Conservation (phyloP, 83 land plant species). For the Thuja plicata region DNA sequence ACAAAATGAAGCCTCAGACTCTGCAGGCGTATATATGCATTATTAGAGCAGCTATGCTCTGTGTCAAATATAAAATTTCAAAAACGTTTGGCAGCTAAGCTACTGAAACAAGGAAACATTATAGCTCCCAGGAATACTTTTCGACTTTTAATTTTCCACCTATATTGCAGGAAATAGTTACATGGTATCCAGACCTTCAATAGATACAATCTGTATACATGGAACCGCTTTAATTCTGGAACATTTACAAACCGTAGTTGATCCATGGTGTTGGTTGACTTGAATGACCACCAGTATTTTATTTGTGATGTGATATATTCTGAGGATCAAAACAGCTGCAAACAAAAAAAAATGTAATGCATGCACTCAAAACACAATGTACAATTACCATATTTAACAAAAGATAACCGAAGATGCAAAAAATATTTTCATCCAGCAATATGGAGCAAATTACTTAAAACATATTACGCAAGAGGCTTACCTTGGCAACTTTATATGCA, state of each 20-base stretch:
- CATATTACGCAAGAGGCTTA: conserved; percentile 11
- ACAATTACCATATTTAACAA: background rate
- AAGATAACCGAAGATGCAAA: background rate
- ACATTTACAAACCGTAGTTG: background rate
- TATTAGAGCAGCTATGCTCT: background rate
- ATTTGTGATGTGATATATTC: conserved; percentile 24
- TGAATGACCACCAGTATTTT: conserved; percentile 1
- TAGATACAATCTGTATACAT: background rate
- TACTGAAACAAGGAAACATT: background rate
- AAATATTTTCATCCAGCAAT: background rate
- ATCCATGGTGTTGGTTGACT: background rate
- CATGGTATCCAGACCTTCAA: background rate
- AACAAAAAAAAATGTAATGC: background rate
- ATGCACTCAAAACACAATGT: background rate
- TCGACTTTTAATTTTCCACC: background rate
- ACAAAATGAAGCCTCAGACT: background rate
- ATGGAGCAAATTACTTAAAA: background rate
- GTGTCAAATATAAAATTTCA: too few relatives aligned
- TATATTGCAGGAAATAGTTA: background rate
- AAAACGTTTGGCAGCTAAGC: background rate
- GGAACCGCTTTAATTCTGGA: background rate
- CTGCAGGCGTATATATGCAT: background rate
- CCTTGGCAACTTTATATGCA: conserved; percentile 57
- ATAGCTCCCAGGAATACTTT: background rate
- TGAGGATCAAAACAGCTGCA: conserved; percentile 23